These are phyloP conservation scores for Aspergillus awamori DNA, from an alignment of 2,329 filamentous ascomycete species.

Conservation along the genomic window DNA sequence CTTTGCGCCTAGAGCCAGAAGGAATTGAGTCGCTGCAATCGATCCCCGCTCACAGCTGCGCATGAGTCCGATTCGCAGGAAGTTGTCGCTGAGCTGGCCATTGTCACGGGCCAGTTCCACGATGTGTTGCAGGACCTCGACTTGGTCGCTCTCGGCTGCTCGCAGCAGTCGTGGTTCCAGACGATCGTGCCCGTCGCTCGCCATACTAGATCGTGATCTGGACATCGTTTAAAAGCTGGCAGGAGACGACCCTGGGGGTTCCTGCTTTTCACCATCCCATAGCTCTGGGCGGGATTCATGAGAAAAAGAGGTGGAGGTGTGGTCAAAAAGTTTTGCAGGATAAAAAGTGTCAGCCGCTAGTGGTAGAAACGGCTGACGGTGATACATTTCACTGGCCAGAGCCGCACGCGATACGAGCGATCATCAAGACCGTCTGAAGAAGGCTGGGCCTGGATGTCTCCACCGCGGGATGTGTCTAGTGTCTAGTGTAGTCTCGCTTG, in stretches of 20 bases:
- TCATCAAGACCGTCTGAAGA: background rate
- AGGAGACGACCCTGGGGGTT: background rate
- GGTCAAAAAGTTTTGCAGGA: background rate
- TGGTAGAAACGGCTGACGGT: background rate
- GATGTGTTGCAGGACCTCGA: constrained; percentile 35
- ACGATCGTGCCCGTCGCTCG: constrained; percentile 41
- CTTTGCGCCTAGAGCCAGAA: constrained; percentile 44
- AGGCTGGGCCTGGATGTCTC: background rate
- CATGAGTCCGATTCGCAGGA: constrained; percentile 45
- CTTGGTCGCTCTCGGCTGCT: constrained; percentile 43
- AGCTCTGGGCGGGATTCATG: background rate
- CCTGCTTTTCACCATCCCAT: background rate
- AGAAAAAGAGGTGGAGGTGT: background rate
- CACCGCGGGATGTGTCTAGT: background rate
- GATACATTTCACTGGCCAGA: background rate
- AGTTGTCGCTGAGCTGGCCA: constrained; percentile 41
- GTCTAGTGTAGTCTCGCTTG: background rate
- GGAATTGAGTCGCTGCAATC: constrained; percentile 34
- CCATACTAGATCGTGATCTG: constrained; percentile 36
- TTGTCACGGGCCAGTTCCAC: constrained; percentile 37
- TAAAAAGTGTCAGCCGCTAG: background rate
- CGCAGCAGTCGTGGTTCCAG: constrained; percentile 47
- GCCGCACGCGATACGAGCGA: background rate
- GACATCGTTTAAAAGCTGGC: constrained; percentile 17
- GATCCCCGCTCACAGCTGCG: constrained; percentile 44